Conservation (phyloP, 1,284 basidiomycete genomes). For the Somion occarium region DNA sequence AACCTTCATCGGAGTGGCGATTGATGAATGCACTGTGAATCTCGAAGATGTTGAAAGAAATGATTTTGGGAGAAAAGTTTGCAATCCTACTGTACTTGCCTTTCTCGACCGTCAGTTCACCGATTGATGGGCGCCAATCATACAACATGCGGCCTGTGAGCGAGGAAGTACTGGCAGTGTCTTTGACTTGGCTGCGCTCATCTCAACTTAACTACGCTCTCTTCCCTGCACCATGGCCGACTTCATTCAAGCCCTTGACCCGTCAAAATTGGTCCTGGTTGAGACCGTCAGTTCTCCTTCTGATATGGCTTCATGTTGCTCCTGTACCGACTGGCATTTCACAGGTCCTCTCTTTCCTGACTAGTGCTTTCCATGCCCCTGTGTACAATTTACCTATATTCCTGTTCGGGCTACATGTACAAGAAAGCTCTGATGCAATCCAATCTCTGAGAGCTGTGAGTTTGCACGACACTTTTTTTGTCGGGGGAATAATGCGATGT, state of each 20-base stretch:
- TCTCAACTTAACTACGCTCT: too few relatives aligned
- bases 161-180: too few relatives aligned
- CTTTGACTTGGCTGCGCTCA: too few relatives aligned
- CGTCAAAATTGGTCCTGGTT: constrained; percentile 59
- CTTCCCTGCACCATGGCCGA: constrained; percentile 56
- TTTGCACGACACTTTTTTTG: neutral
- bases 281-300: constrained; percentile 43
- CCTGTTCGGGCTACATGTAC: constrained; percentile 67
- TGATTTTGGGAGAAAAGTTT: too few relatives aligned
- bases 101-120: too few relatives aligned
- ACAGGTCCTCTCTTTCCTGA: constrained; percentile 54
- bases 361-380: constrained; percentile 55
- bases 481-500: neutral
- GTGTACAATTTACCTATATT: constrained; percentile 71
- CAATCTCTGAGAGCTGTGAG: constrained; percentile 62
- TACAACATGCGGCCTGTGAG: too few relatives aligned
- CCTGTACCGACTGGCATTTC: too few relatives aligned
- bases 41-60: too few relatives aligned
- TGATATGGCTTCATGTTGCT: constrained; percentile 3
- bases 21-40: too few relatives aligned
- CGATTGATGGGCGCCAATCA: too few relatives aligned
- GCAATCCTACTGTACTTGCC: too few relatives aligned
- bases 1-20: too few relatives aligned
- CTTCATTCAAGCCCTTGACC: constrained; percentile 65
- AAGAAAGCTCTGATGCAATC: constrained; percentile 59